These are phyloP conservation scores for Diaporthe ilicicola DNA, from an alignment of 2,329 filamentous ascomycete genomes.

Conservation along the genomic window DNA sequence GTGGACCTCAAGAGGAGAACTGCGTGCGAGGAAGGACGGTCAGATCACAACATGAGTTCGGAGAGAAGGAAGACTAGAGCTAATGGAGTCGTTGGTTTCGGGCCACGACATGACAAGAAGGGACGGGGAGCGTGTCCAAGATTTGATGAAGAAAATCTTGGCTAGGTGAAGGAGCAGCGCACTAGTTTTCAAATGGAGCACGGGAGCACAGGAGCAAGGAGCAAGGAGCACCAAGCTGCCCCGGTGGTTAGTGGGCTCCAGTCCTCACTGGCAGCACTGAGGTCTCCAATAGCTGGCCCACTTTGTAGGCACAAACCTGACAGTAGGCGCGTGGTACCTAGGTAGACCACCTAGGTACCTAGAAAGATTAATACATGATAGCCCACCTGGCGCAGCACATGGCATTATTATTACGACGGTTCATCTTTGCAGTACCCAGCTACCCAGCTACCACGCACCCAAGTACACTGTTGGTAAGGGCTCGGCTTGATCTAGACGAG, in stretches of 20 bases:
- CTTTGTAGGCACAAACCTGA: background rate
- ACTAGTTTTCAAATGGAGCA: slow-evolving; percentile 17
- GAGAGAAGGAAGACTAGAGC: background rate
- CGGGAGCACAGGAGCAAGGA: background rate
- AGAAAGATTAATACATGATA: background rate
- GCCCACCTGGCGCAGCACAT: background rate
- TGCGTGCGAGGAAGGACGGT: background rate
- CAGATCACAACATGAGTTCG: background rate
- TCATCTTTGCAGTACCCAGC: no score
- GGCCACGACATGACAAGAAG: background rate
- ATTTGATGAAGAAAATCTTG: slow-evolving; percentile 19
- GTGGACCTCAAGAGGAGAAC: background rate
- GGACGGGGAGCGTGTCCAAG: slow-evolving; percentile 11
- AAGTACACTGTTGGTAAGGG: no score
- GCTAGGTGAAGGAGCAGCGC: slow-evolving; percentile 15
- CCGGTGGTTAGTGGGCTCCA: background rate
- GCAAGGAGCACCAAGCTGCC: no score
- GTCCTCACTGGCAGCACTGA: no score
- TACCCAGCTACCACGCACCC: no score
- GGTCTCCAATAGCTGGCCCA: no score
- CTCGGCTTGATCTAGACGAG: no score
- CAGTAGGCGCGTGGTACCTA: background rate
- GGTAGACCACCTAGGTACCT: background rate
- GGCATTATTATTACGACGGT: no score
- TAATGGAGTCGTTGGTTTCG: background rate